Percentiles rank a stretch among this genome's conserved stretches.
Conservation (phyloP, 345 rosid genomes). For the Mallotus nudiflorus region DNA sequence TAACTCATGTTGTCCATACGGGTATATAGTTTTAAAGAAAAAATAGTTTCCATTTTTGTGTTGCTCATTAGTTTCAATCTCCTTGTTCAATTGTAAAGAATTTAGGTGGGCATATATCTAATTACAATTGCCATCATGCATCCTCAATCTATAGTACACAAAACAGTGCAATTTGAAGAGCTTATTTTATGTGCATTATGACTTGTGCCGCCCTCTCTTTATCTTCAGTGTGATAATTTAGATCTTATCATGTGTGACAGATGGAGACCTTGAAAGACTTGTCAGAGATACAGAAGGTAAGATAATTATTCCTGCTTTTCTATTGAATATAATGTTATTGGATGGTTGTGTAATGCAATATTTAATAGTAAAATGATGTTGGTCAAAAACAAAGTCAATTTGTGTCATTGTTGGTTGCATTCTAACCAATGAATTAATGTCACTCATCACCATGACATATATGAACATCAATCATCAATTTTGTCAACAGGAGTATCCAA, state of each 20-base stretch:
- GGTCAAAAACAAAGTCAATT: constrained; percentile 1
- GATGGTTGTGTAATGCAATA: neutral
- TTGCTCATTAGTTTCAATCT: neutral
- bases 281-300: constrained; percentile 85
- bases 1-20: neutral
- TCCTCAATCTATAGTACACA: neutral
- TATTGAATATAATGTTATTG: neutral
- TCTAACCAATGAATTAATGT: neutral
- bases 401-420: neutral
- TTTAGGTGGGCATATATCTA: neutral
- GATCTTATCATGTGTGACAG: constrained; percentile 33
- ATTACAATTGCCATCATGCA: neutral
- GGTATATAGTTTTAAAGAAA: neutral
- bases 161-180: neutral
- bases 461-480: neutral
- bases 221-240: constrained; percentile 4
- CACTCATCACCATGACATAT: neutral
- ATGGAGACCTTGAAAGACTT: constrained; percentile 72
- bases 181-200: neutral
- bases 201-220: neutral
- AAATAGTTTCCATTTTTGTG: neutral
- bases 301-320: constrained; percentile 3
- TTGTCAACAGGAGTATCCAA: neutral
- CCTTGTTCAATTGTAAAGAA: neutral
- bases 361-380: constrained; percentile 10